phyloP scores from a whole-genome alignment of 192 early-diverging fungal species.

The Bifiguratus adelaidae region DNA sequence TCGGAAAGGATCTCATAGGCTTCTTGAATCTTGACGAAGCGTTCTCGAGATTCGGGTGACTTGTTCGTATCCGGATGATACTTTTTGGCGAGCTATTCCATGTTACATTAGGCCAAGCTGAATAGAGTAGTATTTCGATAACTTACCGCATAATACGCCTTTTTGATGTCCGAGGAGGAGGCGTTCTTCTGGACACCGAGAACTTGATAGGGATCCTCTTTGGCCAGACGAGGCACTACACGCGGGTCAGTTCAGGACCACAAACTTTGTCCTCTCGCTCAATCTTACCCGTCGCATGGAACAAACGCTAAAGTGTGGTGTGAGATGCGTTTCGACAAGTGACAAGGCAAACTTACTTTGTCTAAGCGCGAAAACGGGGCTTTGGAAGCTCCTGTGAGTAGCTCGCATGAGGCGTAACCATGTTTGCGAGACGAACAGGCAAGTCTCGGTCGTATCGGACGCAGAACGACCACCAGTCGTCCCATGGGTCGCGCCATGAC shows the following conservation, averaged over 20 bases:
- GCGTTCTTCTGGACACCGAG: conserved; percentile 76
- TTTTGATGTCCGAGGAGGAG: conserved; percentile 84
- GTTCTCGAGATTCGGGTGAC: conserved; percentile 80
- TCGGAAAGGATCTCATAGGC: conserved; percentile 95
- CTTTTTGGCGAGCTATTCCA: conserved; percentile 76
- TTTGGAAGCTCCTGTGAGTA: too few relatives aligned
- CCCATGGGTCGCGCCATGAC: too few relatives aligned
- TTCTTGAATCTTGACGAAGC: conserved; percentile 95
- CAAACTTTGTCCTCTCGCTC: too few relatives aligned
- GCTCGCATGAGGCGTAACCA: too few relatives aligned
- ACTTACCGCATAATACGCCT: conserved; percentile 86
- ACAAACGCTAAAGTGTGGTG: not conserved
- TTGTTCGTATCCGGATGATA: conserved; percentile 99
- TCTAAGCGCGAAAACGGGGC: too few relatives aligned
- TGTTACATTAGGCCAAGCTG: not conserved
- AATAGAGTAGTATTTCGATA: not conserved
- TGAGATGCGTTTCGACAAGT: too few relatives aligned
- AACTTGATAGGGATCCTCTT: conserved; percentile 77
- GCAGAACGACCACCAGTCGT: too few relatives aligned
- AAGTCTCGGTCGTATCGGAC: too few relatives aligned
- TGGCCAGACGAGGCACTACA: conserved; percentile 8
- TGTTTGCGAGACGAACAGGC: too few relatives aligned
- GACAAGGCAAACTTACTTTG: too few relatives aligned
- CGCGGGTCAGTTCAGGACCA: not conserved
- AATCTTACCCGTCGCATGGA: too few relatives aligned